These are phyloP conservation scores for Bifiguratus adelaidae DNA, from an alignment of 192 early-diverging fungal genomes.

Conservation along the genomic window DNA sequence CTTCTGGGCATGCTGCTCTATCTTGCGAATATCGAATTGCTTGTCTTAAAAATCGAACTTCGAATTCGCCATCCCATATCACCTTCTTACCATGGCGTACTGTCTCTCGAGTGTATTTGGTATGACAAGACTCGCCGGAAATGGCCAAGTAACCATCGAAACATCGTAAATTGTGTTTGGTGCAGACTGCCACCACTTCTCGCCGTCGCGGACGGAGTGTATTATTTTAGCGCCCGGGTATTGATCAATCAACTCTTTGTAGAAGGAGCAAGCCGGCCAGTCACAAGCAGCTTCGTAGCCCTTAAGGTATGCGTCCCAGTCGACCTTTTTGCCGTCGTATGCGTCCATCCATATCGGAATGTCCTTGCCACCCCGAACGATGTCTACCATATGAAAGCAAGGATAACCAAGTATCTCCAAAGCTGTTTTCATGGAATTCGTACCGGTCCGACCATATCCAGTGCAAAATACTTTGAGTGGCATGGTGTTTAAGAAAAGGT, in stretches of 20 bases:
- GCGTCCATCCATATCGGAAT: neutral
- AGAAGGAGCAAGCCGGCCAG: conserved; percentile 5
- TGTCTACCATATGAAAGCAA: too few relatives aligned
- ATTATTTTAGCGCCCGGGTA: conserved; percentile 14
- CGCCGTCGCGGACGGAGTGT: conserved; percentile 5
- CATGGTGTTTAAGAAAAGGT: too few relatives aligned
- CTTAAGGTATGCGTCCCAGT: conserved; percentile 8
- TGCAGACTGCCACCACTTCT: conserved; percentile 10
- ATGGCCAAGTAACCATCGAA: too few relatives aligned
- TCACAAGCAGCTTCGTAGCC: conserved; percentile 12
- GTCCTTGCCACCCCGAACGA: neutral
- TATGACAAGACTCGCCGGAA: too few relatives aligned
- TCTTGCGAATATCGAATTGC: too few relatives aligned
- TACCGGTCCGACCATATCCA: conserved; percentile 12
- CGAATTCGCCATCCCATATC: too few relatives aligned
- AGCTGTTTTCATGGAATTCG: conserved; percentile 8
- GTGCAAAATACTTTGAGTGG: too few relatives aligned
- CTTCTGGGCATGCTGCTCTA: too few relatives aligned
- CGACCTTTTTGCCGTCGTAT: neutral
- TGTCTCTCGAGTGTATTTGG: too few relatives aligned
- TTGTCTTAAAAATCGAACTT: too few relatives aligned
- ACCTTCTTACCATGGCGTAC: too few relatives aligned
- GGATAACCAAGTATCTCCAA: conserved; percentile 9
- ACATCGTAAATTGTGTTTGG: too few relatives aligned
- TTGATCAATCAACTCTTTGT: conserved; percentile 5